Conservation (phyloP, 129 eudicot species). For the Kitagawia praeruptora region DNA sequence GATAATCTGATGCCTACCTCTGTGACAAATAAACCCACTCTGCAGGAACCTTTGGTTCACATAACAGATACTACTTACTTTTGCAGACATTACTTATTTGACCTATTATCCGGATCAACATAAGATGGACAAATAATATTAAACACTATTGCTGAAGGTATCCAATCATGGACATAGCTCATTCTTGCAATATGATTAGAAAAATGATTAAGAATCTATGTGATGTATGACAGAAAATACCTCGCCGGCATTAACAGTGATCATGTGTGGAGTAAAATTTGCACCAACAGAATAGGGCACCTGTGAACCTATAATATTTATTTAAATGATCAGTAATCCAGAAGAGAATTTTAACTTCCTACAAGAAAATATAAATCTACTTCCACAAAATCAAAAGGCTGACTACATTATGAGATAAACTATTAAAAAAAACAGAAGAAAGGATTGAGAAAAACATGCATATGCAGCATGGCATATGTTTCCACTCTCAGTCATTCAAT, state of each 20-base stretch:
- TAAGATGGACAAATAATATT: background rate
- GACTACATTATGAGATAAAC: background rate
- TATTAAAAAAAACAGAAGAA: background rate
- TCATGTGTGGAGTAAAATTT: conserved; percentile 69
- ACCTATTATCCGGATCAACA: background rate
- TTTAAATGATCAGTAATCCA: background rate
- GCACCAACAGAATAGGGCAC: conserved; percentile 36
- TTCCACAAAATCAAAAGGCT: background rate
- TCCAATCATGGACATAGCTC: background rate
- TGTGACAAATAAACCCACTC: background rate
- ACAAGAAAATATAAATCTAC: background rate
- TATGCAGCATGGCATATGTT: background rate
- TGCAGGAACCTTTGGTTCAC: background rate
- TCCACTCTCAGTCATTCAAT: background rate
- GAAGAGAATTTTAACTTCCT: background rate
- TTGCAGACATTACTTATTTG: background rate
- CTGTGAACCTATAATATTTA: conserved; percentile 17
- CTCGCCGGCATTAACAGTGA: conserved; percentile 72
- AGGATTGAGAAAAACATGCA: background rate
- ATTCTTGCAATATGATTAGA: background rate
- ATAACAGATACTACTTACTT: background rate
- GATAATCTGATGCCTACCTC: background rate
- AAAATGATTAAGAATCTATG: background rate
- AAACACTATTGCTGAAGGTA: background rate
- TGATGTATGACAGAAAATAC: conserved; percentile 24